Evolutionary conservation across 1,284 basidiomycete genomes (phyloP).

Genomic region (Cryptococcus maquisensis): DNA sequence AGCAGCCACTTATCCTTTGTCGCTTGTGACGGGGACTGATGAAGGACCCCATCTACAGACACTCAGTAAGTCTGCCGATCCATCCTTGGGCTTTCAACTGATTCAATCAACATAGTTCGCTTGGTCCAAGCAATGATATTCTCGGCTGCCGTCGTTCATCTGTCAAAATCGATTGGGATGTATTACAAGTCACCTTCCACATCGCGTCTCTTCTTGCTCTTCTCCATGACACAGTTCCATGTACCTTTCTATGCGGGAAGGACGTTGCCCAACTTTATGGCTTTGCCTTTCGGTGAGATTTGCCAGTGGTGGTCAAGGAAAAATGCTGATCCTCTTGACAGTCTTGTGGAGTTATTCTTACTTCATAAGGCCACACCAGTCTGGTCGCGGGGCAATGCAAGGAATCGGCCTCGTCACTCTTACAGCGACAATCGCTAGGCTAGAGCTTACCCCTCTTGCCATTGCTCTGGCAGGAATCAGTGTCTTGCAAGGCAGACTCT

Average conservation of each 20-base stretch:
- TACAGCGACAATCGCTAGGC: neutral
- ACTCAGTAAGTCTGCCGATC: neutral
- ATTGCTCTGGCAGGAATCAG: neutral
- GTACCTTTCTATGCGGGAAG: slow-evolving; percentile 87
- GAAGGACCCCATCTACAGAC: neutral
- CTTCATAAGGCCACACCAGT: no score
- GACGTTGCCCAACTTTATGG: slow-evolving; percentile 91
- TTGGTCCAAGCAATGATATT: neutral
- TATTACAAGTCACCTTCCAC: neutral
- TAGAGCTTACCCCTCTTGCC: neutral
- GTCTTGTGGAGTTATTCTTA: no score
- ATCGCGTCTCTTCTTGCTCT: slow-evolving; percentile 54
- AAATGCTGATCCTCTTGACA: no score
- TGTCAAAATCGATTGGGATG: neutral
- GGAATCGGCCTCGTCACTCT: neutral
- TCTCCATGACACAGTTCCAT: slow-evolving; percentile 83
- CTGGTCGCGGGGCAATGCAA: neutral
- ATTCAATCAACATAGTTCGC: neutral
- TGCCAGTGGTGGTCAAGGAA: neutral
- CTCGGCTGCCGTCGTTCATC: neutral
- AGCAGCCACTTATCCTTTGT: neutral
- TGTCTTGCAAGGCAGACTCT: neutral
- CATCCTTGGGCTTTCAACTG: neutral
- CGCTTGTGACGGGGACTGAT: neutral
- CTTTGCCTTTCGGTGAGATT: slow-evolving; percentile 66